These are phyloP conservation scores for Hypoxylon sp. DNA, from an alignment of 2,329 filamentous ascomycete genomes.

Conservation along the genomic window DNA sequence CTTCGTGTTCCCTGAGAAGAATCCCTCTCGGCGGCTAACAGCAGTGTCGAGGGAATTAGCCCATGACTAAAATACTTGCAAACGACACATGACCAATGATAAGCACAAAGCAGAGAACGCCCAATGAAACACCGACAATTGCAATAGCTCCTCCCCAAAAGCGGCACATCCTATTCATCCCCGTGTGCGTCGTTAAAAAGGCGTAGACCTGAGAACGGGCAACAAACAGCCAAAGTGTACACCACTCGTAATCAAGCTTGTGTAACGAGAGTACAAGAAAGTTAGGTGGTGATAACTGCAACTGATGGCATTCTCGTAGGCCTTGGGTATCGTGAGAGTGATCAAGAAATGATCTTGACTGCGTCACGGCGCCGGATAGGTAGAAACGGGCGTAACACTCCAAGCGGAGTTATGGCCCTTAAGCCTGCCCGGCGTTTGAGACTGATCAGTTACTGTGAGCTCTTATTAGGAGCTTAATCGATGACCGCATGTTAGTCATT, in stretches of 20 bases:
- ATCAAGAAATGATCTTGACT: constrained; percentile 37
- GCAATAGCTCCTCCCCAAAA: constrained; percentile 45
- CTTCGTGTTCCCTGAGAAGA: constrained; percentile 28
- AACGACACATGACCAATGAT: constrained; percentile 31
- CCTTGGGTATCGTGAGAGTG: constrained; percentile 48
- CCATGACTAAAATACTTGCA: constrained; percentile 32
- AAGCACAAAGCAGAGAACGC: constrained; percentile 49
- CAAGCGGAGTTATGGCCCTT: constrained; percentile 1
- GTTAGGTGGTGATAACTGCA: constrained; percentile 37
- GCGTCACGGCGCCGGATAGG: constrained; percentile 26
- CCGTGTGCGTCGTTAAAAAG: constrained; percentile 47
- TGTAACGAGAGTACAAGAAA: constrained; percentile 47
- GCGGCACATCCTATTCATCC: constrained; percentile 31
- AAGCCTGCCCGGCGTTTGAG: constrained; percentile 27
- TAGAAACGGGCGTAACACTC: constrained; percentile 11
- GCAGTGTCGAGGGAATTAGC: constrained; percentile 15
- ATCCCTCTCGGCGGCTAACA: constrained; percentile 12
- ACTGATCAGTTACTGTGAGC: constrained; percentile 54
- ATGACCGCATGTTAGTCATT: constrained; percentile 50
- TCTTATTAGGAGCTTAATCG: constrained; percentile 52
- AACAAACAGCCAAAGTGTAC: constrained; percentile 46
- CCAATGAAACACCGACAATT: constrained; percentile 52
- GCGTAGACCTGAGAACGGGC: constrained; percentile 45
- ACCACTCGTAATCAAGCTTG: constrained; percentile 44
- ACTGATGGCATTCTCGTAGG: constrained; percentile 43